These are phyloP conservation scores for Colletotrichum acutatum DNA, from an alignment of 2,329 filamentous ascomycete genomes.

Conservation along the genomic window DNA sequence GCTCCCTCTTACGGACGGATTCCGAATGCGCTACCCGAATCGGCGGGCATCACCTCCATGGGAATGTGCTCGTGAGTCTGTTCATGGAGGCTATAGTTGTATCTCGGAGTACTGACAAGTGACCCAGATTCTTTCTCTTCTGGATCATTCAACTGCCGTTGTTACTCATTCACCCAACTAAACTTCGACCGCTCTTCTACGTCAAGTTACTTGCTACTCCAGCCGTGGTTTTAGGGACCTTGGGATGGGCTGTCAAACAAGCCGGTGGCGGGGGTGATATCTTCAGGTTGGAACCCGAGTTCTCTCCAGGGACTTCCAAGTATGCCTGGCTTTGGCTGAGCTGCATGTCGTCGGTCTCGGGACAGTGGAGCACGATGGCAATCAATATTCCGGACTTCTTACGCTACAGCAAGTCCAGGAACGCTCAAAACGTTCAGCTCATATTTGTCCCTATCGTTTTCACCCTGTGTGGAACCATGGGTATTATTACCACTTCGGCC, in stretches of 20 bases:
- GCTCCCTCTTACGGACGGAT: constrained; percentile 67
- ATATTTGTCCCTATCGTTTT: constrained; percentile 59
- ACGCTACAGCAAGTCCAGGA: constrained; percentile 42
- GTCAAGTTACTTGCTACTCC: constrained; percentile 53
- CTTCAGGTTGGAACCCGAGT: constrained; percentile 28
- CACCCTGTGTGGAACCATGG: constrained; percentile 55
- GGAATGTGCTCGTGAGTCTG: constrained; percentile 34
- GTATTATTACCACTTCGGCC: constrained; percentile 66
- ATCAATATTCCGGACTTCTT: constrained; percentile 60
- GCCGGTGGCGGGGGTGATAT: constrained; percentile 38
- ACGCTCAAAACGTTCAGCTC: constrained; percentile 39
- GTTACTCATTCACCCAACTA: constrained; percentile 65
- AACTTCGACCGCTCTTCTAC: constrained; percentile 63
- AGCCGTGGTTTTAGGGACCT: constrained; percentile 33
- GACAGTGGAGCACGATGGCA: constrained; percentile 45
- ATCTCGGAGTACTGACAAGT: neutral
- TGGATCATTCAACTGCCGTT: constrained; percentile 65
- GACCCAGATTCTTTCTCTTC: constrained; percentile 65
- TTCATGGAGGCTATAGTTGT: too few relatives aligned
- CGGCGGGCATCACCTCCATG: constrained; percentile 59
- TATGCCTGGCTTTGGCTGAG: constrained; percentile 32
- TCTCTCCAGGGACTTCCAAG: constrained; percentile 21
- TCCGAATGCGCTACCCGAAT: constrained; percentile 61
- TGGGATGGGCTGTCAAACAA: constrained; percentile 36
- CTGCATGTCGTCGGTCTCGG: constrained; percentile 35